Conservation (phyloP, 2,329 filamentous ascomycete species). For the Alternaria triticina region DNA sequence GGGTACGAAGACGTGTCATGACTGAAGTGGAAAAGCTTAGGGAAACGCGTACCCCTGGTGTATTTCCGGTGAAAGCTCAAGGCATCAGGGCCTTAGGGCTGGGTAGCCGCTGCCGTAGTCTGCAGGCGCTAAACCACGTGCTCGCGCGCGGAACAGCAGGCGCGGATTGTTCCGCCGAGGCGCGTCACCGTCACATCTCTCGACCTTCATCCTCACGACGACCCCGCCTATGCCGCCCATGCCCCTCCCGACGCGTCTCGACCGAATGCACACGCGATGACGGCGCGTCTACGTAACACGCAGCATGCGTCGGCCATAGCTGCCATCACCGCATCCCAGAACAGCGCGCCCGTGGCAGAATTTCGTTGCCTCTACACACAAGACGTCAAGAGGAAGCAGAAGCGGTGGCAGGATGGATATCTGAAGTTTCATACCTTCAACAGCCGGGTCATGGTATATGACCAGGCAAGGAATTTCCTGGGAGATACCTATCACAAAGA, state of each 20-base stretch:
- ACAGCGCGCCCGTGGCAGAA: conserved; percentile 77
- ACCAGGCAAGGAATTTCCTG: conserved; percentile 78
- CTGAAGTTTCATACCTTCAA: conserved; percentile 92
- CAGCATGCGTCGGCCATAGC: conserved; percentile 23
- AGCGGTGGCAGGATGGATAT: conserved; percentile 91
- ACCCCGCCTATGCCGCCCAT: conserved; percentile 8
- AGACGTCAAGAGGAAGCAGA: conserved; percentile 84
- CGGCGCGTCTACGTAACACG: conserved; percentile 31
- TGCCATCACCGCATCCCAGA: conserved; percentile 60
- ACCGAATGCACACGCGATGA: conserved; percentile 26
- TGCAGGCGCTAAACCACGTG: conserved; percentile 17
- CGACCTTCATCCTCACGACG: conserved; percentile 4
- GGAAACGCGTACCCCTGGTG: conserved; percentile 1
- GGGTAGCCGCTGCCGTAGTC: background rate
- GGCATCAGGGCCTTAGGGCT: background rate
- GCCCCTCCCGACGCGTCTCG: conserved; percentile 14
- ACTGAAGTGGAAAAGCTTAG: conserved; percentile 6
- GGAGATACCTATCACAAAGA: conserved; percentile 84
- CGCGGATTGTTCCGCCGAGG: background rate
- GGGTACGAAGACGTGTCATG: conserved; percentile 11
- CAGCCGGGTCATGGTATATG: conserved; percentile 87
- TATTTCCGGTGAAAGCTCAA: conserved; percentile 6
- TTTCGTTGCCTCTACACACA: conserved; percentile 87
- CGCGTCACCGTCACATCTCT: conserved; percentile 17
- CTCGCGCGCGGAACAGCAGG: conserved; percentile 9